These are phyloP conservation scores for Piloderma croceum DNA, from an alignment of 768 basidiomycete species.

Conservation along the genomic window DNA sequence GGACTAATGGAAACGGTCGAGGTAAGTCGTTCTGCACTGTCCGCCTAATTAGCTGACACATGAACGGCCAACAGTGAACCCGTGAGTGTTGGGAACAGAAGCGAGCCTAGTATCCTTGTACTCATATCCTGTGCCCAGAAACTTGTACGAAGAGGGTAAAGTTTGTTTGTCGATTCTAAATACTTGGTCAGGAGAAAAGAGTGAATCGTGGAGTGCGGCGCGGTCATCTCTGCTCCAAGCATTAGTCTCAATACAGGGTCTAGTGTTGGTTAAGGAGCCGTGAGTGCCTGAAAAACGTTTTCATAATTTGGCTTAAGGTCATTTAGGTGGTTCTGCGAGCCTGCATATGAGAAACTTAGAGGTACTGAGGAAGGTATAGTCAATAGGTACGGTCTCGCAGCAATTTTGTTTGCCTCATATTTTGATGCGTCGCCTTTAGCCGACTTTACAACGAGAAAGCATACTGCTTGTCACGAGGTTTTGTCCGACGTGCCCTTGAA, in stretches of 20 bases:
- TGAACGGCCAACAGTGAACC: conserved; percentile 49
- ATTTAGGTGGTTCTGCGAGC: conserved; percentile 82
- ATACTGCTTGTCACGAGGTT: conserved; percentile 83
- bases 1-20: conserved; percentile 92
- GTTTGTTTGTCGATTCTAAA: conserved; percentile 89
- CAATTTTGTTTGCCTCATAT: neutral
- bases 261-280: conserved; percentile 91
- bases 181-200: conserved; percentile 87
- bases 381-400: conserved; percentile 54
- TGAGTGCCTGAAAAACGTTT: conserved; percentile 36
- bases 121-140: conserved; percentile 36
- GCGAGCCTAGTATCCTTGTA: neutral
- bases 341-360: conserved; percentile 86
- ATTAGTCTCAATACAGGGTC: conserved; percentile 88
- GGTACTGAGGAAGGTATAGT: conserved; percentile 87
- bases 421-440: conserved; percentile 36
- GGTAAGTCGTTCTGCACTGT: conserved; percentile 38
- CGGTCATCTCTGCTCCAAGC: conserved; percentile 87
- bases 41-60: conserved; percentile 6
- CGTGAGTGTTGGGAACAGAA: conserved; percentile 44
- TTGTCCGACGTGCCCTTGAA: conserved; percentile 85
- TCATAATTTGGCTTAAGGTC: neutral
- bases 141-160: conserved; percentile 93
- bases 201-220: conserved; percentile 80
- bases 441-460: conserved; percentile 92